Evolutionary conservation across 2,329 filamentous ascomycete species (phyloP), one percentile per base, ranked within the genome.

Genomic region (Fusarium xylarioides): DNA sequence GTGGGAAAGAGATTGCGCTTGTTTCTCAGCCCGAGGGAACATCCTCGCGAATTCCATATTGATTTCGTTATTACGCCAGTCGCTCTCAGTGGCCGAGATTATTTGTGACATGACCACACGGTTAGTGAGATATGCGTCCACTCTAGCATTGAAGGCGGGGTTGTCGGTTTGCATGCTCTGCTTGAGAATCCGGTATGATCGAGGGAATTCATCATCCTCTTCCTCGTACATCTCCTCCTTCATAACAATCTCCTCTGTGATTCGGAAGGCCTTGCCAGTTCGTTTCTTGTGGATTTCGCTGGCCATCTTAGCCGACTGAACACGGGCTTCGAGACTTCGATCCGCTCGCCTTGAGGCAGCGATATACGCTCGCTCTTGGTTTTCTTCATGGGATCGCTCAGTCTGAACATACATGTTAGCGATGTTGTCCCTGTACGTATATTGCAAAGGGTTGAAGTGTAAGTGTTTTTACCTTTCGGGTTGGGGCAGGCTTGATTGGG

Each of bases 141-240:
- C 82, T 44, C 89, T 85, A 34, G 87, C 85, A 78, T 92, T 92
- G 79, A 92, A 88, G 68, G 90, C 87, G 32, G 86, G 81, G 4
- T 89, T 90, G 21, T 84, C 84, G 4, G 88, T 91, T 73, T 90
- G 87, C 66, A 93, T 83, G 75, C 91, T 88, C 7, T 89, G 86
- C 19, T 89, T 89, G 37, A 94, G 83, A 19, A 90, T 85, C 65
- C 90, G 87, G 78, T 91, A 93, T 60, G 90, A 89, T 68, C 90
- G 87, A 2, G 92, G 91, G 30, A 93, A 80, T 63, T 95, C 93
- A 75, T 97, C 93, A 59, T 97, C 95, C 78, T 97, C 93, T 81
- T 97, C 95, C 78, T 97, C 95, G 79, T 98, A 98, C 94, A 97
- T 97, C 80, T 97, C 94, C 80, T 97, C 95, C 71, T 94, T 95